phyloP scores from a whole-genome alignment of 192 early-diverging fungal genomes.

The Coemansia sp. region DNA sequence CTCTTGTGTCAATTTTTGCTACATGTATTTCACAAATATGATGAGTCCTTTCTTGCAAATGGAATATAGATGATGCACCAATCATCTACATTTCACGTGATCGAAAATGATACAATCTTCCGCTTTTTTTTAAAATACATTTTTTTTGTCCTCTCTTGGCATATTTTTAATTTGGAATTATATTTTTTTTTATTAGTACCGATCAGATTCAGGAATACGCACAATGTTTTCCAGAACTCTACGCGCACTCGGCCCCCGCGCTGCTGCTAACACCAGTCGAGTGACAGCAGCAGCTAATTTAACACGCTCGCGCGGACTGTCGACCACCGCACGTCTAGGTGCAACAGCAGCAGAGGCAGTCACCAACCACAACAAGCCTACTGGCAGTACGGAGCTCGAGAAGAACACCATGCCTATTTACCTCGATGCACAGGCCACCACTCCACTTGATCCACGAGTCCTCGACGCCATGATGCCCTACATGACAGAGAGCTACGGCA shows the following conservation, averaged over 20 bases:
- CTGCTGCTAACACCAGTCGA: conserved; percentile 10
- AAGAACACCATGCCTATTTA: conserved; percentile 73
- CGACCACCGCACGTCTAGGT: conserved; percentile 23
- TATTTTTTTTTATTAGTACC: conserved; percentile 2
- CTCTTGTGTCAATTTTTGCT: too few relatives aligned
- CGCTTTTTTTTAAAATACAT: neutral
- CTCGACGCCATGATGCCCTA: conserved; percentile 94
- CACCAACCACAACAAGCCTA: conserved; percentile 49
- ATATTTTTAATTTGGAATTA: neutral
- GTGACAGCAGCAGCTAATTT: conserved; percentile 1
- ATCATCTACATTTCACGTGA: neutral
- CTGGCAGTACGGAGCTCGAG: conserved; percentile 8
- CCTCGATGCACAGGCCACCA: conserved; percentile 92
- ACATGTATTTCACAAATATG: too few relatives aligned
- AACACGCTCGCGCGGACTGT: conserved; percentile 22
- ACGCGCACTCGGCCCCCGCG: conserved; percentile 17
- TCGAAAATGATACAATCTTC: neutral
- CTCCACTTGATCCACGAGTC: conserved; percentile 89
- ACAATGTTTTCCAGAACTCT: conserved; percentile 33
- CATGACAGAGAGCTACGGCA: conserved; percentile 88
- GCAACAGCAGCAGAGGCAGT: conserved; percentile 27
- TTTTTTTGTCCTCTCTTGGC: neutral
- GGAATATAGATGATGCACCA: neutral
- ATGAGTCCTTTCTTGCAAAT: too few relatives aligned
- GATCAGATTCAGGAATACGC: neutral